Conservation (phyloP, 768 basidiomycete genomes). For the Phlebiopsis gigantea region DNA sequence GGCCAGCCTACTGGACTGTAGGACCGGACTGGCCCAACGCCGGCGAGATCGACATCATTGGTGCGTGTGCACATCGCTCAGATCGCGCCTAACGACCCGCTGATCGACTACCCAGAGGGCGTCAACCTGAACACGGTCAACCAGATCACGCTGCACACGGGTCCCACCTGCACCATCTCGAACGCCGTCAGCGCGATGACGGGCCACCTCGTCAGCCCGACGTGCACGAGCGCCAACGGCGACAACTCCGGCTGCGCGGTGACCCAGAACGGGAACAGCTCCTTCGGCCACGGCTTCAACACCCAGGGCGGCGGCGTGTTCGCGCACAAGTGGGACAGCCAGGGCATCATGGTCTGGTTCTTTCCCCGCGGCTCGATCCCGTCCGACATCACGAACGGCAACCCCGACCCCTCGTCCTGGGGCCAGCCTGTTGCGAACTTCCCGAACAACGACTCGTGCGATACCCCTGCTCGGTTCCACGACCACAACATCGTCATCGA, state of each 20-base stretch:
- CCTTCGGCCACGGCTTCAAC: conserved; percentile 40
- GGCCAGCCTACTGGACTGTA: conserved; percentile 53
- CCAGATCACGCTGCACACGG: conserved; percentile 39
- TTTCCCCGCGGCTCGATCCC: conserved; percentile 34
- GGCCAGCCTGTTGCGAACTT: conserved; percentile 36
- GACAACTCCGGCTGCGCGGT: conserved; percentile 39
- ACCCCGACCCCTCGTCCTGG: conserved; percentile 38
- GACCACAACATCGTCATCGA: conserved; percentile 35
- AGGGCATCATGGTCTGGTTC: conserved; percentile 44
- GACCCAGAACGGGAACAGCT: conserved; percentile 24
- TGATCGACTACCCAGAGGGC: conserved; percentile 27
- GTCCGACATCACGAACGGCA: conserved; percentile 27
- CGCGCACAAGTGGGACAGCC: conserved; percentile 32
- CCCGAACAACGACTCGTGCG: conserved; percentile 28
- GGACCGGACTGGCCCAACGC: conserved; percentile 25
- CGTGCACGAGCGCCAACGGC: conserved; percentile 27
- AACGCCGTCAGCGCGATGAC: conserved; percentile 20
- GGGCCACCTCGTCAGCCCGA: conserved; percentile 24
- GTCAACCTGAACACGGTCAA: conserved; percentile 36
- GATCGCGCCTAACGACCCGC: background rate
- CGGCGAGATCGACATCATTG: conserved; percentile 27
- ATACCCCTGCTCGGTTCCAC: conserved; percentile 30
- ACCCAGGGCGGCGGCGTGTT: conserved; percentile 40
- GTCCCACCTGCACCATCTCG: conserved; percentile 32
- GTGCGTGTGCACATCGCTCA: conserved; percentile 11